Conservation (phyloP, 2,329 filamentous ascomycete species). For the Pleoardoris graminearum region DNA sequence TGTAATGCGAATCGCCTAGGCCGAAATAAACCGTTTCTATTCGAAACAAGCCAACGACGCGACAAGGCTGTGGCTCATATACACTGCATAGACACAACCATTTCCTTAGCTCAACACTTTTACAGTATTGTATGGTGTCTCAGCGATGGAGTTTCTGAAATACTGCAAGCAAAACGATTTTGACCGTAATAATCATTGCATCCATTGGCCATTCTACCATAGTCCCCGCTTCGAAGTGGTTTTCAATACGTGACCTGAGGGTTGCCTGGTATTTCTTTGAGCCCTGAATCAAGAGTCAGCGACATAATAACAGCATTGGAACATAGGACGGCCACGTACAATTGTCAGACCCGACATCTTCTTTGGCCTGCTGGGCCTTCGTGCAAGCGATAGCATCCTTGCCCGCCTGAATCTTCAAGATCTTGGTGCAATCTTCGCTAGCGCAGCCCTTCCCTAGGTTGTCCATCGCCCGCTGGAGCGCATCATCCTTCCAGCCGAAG, state of each 20-base stretch:
- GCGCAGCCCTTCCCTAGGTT: slow-evolving; percentile 20
- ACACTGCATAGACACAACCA: no score
- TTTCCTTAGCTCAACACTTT: no score
- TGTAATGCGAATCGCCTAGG: no score
- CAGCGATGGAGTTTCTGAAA: no score
- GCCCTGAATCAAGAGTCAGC: slow-evolving; percentile 11
- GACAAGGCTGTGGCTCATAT: no score
- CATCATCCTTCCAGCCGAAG: slow-evolving; percentile 26
- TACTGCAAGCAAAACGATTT: no score
- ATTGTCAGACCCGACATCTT: slow-evolving; percentile 19
- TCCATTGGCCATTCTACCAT: no score
- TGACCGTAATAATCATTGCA: no score
- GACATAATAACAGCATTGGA: neutral
- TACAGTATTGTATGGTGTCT: no score
- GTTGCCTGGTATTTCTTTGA: slow-evolving; percentile 19
- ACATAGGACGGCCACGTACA: slow-evolving; percentile 15
- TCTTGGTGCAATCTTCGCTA: slow-evolving; percentile 21
- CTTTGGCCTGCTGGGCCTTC: slow-evolving; percentile 24
- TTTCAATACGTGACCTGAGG: neutral
- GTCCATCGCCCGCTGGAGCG: slow-evolving; percentile 24
- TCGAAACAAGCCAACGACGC: no score
- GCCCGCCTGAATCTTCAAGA: slow-evolving; percentile 22
- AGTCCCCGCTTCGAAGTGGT: no score
- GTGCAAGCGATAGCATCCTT: slow-evolving; percentile 27
- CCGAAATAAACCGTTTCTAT: no score